These are phyloP conservation scores for Rhynchosporium agropyri DNA, from an alignment of 2,329 filamentous ascomycete genomes.

Conservation along the genomic window DNA sequence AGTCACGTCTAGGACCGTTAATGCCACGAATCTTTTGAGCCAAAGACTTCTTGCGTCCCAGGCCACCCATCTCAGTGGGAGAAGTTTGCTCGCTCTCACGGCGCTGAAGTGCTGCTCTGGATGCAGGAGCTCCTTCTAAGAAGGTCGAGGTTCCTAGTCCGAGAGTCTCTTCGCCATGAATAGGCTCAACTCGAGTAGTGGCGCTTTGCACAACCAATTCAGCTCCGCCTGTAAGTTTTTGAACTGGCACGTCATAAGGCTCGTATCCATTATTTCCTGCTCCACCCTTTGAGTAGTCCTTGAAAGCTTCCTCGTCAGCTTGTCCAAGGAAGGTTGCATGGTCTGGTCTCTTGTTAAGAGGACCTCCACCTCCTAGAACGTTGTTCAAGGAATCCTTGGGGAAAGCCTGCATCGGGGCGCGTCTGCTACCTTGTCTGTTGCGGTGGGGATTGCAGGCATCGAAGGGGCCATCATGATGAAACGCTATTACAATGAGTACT, in stretches of 20 bases:
- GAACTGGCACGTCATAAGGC: constrained; percentile 48
- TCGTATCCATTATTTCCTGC: constrained; percentile 47
- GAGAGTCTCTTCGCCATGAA: constrained; percentile 82
- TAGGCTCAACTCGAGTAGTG: constrained; percentile 64
- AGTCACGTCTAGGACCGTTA: constrained; percentile 67
- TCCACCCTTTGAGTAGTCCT: constrained; percentile 64
- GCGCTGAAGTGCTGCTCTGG: constrained; percentile 75
- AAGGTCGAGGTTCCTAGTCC: constrained; percentile 95
- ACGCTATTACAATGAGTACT: constrained; percentile 60
- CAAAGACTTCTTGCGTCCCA: constrained; percentile 91
- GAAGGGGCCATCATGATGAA: constrained; percentile 97
- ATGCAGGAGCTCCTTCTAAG: constrained; percentile 88
- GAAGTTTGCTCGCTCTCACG: constrained; percentile 70
- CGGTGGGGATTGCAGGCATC: constrained; percentile 95
- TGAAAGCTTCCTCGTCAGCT: constrained; percentile 80
- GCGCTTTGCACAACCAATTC: constrained; percentile 64
- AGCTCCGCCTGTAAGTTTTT: constrained; percentile 40
- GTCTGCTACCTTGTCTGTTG: constrained; percentile 79
- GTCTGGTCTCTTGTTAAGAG: constrained; percentile 78
- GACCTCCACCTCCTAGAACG: constrained; percentile 83
- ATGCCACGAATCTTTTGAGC: constrained; percentile 89
- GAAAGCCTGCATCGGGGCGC: constrained; percentile 95
- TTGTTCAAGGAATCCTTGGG: constrained; percentile 93
- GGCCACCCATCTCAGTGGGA: constrained; percentile 53
- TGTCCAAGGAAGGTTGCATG: constrained; percentile 85